Evolutionary conservation across 306 rosid species (phyloP).

Genomic region (Quillaja saponaria): DNA sequence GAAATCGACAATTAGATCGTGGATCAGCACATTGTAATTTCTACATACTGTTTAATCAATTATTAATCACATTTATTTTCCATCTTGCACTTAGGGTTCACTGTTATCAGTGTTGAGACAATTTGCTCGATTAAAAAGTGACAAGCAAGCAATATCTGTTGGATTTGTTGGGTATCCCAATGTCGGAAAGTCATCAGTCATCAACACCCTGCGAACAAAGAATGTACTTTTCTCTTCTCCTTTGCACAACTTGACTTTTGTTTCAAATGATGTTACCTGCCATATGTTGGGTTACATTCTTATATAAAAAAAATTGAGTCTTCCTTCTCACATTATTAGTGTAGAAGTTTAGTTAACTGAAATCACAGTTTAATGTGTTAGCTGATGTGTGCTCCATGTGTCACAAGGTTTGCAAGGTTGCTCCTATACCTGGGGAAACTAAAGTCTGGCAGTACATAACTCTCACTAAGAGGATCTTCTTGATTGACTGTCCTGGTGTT

Average conservation of each 20-base stretch:
- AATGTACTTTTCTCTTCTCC: conserved; percentile 52
- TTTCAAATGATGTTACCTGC: conserved; percentile 2
- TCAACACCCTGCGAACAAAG: conserved; percentile 84
- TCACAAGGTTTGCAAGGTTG: conserved; percentile 90
- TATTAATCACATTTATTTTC: conserved; percentile 8
- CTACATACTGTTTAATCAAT: neutral
- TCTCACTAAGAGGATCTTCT: conserved; percentile 88
- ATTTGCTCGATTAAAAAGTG: conserved; percentile 82
- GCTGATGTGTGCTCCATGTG: conserved; percentile 27
- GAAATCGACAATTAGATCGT: no score
- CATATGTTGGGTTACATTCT: neutral
- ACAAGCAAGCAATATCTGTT: conserved; percentile 95
- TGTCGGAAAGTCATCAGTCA: conserved; percentile 95
- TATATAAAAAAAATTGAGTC: neutral
- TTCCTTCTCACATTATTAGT: neutral
- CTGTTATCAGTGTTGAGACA: conserved; percentile 93
- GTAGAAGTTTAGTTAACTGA: neutral
- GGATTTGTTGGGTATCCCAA: conserved; percentile 98
- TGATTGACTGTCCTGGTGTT: conserved; percentile 96
- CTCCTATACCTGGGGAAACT: conserved; percentile 97
- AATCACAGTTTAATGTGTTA: conserved; percentile 16
- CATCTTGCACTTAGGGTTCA: conserved; percentile 60
- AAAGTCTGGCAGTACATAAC: conserved; percentile 97
- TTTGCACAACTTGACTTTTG: no score
- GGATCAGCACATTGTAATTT: neutral